Conservation (phyloP, 2,329 filamentous ascomycete genomes). For the Trichoderma polysporum region DNA sequence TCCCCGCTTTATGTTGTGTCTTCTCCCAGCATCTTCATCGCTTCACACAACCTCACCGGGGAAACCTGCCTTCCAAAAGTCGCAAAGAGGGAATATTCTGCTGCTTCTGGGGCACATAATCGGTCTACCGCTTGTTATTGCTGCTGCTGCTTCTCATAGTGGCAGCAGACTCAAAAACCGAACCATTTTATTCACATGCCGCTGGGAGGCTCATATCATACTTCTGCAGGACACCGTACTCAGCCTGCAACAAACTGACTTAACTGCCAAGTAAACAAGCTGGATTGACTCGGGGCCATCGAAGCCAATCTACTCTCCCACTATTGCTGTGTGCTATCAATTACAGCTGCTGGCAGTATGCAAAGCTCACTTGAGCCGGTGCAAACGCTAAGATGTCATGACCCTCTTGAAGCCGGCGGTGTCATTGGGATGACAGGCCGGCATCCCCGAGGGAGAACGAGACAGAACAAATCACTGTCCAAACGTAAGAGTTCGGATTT, state of each 20-base stretch:
- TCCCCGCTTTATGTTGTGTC: conserved; percentile 20
- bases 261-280: background rate
- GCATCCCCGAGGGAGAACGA: background rate
- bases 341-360: background rate
- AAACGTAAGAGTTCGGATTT: conserved; percentile 20
- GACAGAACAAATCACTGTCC: conserved; percentile 3
- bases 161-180: background rate
- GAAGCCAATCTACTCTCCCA: background rate
- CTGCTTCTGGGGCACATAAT: background rate
- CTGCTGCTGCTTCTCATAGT: background rate
- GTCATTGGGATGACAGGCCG: background rate
- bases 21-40: background rate
- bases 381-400: conserved; percentile 18
- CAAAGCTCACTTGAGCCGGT: conserved; percentile 17
- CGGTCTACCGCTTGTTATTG: background rate
- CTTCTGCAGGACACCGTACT: background rate
- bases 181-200: background rate
- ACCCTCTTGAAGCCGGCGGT: background rate
- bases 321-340: background rate
- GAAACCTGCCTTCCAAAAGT: background rate
- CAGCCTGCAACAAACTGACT: background rate
- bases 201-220: background rate
- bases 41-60: background rate
- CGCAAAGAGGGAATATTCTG: background rate
- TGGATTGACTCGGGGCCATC: background rate